Base-by-base conservation (phyloP, 345 rosid genomes). In the Noccaea bulbosa region DNA sequence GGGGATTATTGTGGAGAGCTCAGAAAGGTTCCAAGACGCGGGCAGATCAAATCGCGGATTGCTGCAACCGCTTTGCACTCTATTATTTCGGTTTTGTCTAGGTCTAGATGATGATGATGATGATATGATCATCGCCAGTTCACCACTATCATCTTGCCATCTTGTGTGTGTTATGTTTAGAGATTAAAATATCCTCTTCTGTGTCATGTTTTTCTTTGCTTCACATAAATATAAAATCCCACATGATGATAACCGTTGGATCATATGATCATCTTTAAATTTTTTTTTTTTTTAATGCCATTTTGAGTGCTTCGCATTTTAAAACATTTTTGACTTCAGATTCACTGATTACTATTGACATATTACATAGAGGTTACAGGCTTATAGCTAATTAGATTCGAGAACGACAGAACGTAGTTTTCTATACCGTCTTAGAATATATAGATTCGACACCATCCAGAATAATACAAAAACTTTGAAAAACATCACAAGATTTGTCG, bases 31-130 rank as follows among this genome's bases (percentile, higher is more conserved):
- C 72, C 77, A 1, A 57, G 45, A 58, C 71, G 77, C 4, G 77
- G 77, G 0, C 38, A 65, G 44, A 57, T 73, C 12, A 73, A 73
- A 65, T 46, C 77, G 11, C 72, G 67, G 46, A 73, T 65, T 0
- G 77, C 66, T 30, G 59, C 72, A 65, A 65, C 67, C 34, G 72
- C 61, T 47, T 57, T 73, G 30, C 46, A 65, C 16, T 73, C 72
- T 48, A 57, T 73, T n/a, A 14, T 73, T 9, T 73, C 67, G 4
- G 72, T 65, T 73, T 57, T 65, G 8, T 56, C 59, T 48, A 73
- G 49, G 51, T 17, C 71, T 65, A 65, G 59, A 73, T 57, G 50
- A 54, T 50, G 47, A 61, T 38, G 54, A 0, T 52, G 3, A 20
- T 34, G 15, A 57, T 45, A 0, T 52, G 3, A 20, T 34, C 24